Conservation (phyloP, 495 filamentous ascomycete species). For the Aspergillus sparsus region DNA sequence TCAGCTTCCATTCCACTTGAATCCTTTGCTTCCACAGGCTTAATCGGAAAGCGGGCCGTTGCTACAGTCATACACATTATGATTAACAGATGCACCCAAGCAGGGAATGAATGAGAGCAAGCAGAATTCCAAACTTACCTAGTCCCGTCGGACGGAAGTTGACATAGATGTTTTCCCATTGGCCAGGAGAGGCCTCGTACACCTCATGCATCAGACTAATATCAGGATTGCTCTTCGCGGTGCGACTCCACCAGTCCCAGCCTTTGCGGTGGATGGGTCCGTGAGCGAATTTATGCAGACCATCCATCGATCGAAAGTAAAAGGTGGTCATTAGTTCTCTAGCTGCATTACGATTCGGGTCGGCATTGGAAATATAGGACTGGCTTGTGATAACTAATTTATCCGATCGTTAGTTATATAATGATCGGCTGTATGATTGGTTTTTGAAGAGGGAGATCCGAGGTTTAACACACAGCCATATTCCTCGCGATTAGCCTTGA, state of each 20-base stretch:
- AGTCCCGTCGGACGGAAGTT: conserved; percentile 10
- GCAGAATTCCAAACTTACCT: background rate
- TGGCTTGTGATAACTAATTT: conserved; percentile 10
- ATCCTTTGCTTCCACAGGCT: background rate
- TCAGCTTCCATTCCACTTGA: background rate
- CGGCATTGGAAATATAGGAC: conserved; percentile 8
- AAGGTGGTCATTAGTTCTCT: conserved; percentile 8
- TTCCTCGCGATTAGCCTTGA: conserved; percentile 9
- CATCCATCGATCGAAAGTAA: conserved; percentile 9
- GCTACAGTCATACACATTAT: background rate
- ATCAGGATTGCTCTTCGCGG: conserved; percentile 6
- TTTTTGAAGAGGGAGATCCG: background rate
- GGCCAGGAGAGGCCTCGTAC: conserved; percentile 6
- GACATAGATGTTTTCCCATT: conserved; percentile 12
- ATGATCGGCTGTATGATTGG: background rate
- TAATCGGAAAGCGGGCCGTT: background rate
- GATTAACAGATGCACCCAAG: background rate
- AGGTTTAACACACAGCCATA: background rate
- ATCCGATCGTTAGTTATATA: background rate
- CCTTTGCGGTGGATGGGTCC: conserved; percentile 9
- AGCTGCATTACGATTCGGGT: conserved; percentile 4
- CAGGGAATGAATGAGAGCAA: background rate
- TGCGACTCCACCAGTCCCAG: conserved; percentile 14
- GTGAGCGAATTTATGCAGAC: conserved; percentile 14
- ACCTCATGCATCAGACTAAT: conserved; percentile 16